These are phyloP conservation scores for Fragaria iinumae DNA, from an alignment of 306 rosid genomes.

Conservation along the genomic window DNA sequence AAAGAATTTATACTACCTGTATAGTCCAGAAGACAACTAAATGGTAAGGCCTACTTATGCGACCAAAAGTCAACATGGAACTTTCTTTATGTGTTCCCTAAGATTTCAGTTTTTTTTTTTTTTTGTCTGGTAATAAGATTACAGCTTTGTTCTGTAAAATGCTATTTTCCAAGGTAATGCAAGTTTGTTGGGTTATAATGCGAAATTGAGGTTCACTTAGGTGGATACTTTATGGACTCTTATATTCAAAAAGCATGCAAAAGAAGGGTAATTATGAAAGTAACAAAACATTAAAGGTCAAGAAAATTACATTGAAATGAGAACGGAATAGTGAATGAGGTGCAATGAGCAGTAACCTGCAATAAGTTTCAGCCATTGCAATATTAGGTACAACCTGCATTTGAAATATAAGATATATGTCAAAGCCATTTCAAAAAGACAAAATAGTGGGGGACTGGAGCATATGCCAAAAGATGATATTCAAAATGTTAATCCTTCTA, in stretches of 20 bases:
- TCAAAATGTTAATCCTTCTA: not conserved
- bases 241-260: constrained; percentile 4
- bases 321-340: constrained; percentile 91
- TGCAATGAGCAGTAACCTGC: constrained; percentile 78
- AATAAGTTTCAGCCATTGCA: constrained; percentile 95
- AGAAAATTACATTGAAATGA: constrained; percentile 72
- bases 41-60: not conserved
- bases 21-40: not conserved
- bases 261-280: constrained; percentile 12
- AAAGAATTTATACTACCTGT: not conserved
- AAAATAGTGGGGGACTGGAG: constrained; percentile 7
- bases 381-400: constrained; percentile 89
- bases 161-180: not conserved
- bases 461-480: not conserved
- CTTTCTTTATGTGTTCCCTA: not conserved
- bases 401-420: constrained; percentile 26
- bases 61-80: not conserved
- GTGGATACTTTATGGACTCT: constrained; percentile 2
- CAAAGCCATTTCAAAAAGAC: constrained; percentile 15
- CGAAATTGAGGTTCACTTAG: not conserved
- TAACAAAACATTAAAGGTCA: constrained; percentile 15
- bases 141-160: not conserved
- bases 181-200: not conserved
- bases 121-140: not conserved
- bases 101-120: not conserved